A percentile compares a stretch with the other conserved stretches of the same genome.
These are phyloP conservation scores for Chrysoporthe austroafricana DNA, from an alignment of 2,329 filamentous ascomycete genomes.

Conservation along the genomic window DNA sequence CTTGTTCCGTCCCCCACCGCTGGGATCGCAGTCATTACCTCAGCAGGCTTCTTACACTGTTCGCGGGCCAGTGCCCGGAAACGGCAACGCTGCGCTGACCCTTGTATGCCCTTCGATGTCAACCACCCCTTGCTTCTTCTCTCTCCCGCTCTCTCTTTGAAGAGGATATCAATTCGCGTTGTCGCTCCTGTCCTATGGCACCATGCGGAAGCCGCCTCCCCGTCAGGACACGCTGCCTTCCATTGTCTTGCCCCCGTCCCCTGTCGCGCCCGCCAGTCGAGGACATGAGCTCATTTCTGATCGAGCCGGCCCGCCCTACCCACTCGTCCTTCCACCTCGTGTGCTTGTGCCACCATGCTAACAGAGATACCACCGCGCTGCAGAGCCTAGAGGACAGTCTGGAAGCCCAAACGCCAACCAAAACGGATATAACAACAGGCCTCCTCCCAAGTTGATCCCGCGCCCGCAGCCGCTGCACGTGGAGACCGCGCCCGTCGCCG, in stretches of 20 bases:
- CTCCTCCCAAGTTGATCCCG: constrained; percentile 26
- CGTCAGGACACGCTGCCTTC: neutral
- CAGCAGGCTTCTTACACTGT: constrained; percentile 11
- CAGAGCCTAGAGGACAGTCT: constrained; percentile 27
- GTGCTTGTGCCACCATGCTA: constrained; percentile 17
- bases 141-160: neutral
- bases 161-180: neutral
- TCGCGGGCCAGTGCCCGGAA: constrained; percentile 24
- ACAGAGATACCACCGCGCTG: constrained; percentile 11
- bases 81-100: constrained; percentile 15
- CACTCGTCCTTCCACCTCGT: neutral
- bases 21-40: constrained; percentile 8
- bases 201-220: neutral
- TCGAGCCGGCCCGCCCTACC: neutral
- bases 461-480: constrained; percentile 22
- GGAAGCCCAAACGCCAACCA: constrained; percentile 17
- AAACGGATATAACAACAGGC: constrained; percentile 16
- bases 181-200: neutral
- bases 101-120: neutral
- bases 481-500: constrained; percentile 26
- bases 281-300: neutral
- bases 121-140: neutral
- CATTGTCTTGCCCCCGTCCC: neutral
- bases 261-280: constrained; percentile 1
- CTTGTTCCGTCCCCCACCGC: constrained; percentile 11